Conservation (phyloP, 257 asterid genomes). For the Solanum bulbocastanum region DNA sequence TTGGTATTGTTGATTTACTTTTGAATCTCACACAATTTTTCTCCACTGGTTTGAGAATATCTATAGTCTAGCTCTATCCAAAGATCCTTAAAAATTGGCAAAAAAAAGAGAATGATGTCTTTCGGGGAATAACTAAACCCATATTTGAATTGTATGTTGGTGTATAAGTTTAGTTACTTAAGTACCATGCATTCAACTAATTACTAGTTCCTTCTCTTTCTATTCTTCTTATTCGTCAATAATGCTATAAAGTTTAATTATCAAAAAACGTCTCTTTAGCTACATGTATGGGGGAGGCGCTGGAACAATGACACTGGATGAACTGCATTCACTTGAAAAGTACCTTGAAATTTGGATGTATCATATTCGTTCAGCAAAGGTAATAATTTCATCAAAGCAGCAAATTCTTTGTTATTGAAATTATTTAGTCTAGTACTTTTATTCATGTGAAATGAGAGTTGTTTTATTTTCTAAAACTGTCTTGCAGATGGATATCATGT, state of each 20-base stretch:
- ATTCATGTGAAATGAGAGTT: not conserved
- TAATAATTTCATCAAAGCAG: not conserved
- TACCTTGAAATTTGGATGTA: conserved; percentile 66
- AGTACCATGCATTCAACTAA: not conserved
- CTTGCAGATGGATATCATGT: conserved; percentile 73
- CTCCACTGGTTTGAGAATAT: not conserved
- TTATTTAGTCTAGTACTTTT: not conserved
- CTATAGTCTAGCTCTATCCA: not conserved
- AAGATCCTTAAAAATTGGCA: not conserved
- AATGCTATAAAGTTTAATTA: not conserved
- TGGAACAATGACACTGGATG: conserved; percentile 60
- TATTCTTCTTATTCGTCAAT: not conserved
- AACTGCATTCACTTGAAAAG: conserved; percentile 59
- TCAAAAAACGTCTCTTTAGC: conserved; percentile 14
- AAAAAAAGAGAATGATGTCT: not conserved
- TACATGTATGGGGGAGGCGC: conserved; percentile 69
- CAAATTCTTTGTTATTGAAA: not conserved
- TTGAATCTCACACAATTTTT: not conserved
- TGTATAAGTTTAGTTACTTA: not conserved
- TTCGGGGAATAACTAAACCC: not conserved
- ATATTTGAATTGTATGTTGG: not conserved
- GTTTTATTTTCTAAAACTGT: not conserved
- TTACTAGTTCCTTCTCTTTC: not conserved
- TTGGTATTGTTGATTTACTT: not conserved
- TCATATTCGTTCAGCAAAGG: conserved; percentile 85